These are phyloP conservation scores for Venturia effusa DNA, from an alignment of 2,329 filamentous ascomycete genomes.

Conservation along the genomic window DNA sequence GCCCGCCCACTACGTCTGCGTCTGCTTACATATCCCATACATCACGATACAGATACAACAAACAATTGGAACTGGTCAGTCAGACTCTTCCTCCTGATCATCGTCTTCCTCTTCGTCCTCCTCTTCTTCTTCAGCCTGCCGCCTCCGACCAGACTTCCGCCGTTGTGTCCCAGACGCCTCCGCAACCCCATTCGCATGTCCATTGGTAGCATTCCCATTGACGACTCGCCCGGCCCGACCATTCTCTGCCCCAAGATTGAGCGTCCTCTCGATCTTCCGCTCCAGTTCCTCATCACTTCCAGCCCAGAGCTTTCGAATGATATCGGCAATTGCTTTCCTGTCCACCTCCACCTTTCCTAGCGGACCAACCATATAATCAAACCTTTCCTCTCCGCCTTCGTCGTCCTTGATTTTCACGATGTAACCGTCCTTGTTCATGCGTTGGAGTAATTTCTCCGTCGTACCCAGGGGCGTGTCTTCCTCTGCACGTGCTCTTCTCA, in stretches of 20 bases:
- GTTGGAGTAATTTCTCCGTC: constrained; percentile 63
- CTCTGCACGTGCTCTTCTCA: constrained; percentile 65
- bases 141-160: background rate
- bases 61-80: background rate
- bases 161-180: constrained; percentile 2
- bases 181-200: background rate
- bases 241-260: constrained; percentile 15
- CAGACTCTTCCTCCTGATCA: background rate
- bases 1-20: background rate
- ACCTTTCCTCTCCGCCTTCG: constrained; percentile 58
- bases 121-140: constrained; percentile 11
- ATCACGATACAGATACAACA: background rate
- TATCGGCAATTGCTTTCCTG: constrained; percentile 58
- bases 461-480: constrained; percentile 61
- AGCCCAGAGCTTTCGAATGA: constrained; percentile 51
- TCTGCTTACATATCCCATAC: background rate
- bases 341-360: constrained; percentile 79
- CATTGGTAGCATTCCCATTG: constrained; percentile 10
- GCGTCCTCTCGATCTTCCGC: constrained; percentile 22
- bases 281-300: constrained; percentile 15
- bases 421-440: constrained; percentile 74
- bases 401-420: constrained; percentile 61
- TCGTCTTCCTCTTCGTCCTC: constrained; percentile 15
- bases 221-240: constrained; percentile 14
- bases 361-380: constrained; percentile 77